Evolutionary conservation across 163 green algal genomes (phyloP).

Genomic region (Scenedesmus sp.): DNA sequence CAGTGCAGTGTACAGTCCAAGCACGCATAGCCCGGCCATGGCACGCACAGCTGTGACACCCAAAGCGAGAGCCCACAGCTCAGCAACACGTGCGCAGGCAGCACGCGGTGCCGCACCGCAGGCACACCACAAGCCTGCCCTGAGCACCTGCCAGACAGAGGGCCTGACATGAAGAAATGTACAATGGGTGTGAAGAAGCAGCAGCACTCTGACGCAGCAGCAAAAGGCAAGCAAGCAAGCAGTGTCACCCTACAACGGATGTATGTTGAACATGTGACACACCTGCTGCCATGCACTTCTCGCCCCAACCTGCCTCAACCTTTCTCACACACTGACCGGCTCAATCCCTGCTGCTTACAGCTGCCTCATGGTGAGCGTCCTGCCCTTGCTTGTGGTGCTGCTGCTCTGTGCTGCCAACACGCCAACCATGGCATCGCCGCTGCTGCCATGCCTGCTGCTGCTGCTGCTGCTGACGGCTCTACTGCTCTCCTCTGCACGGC

Average conservation of each 20-base stretch:
- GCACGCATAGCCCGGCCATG: too few species aligned
- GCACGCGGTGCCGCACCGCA: too few species aligned
- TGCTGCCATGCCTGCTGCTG: not conserved
- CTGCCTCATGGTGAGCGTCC: constrained; percentile 37
- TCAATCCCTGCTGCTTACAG: not conserved
- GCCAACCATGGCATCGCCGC: not conserved
- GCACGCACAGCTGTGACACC: too few species aligned
- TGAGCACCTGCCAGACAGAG: not conserved
- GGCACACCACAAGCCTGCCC: too few species aligned
- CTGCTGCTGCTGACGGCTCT: not conserved
- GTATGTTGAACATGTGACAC: not conserved
- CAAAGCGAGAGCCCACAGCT: too few species aligned
- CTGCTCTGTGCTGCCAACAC: not conserved
- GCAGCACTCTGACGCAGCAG: too few species aligned
- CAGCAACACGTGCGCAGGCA: too few species aligned
- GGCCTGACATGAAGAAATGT: not conserved
- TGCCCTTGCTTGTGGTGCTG: constrained; percentile 31
- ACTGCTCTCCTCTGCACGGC: not conserved
- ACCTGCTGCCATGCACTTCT: not conserved
- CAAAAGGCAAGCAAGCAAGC: too few species aligned
- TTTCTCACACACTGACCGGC: not conserved
- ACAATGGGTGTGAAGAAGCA: not conserved
- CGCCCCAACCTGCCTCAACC: not conserved
- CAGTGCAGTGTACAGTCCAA: too few species aligned
- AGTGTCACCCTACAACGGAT: too few species aligned